phyloP scores from a whole-genome alignment of 495 filamentous ascomycete genomes.

The Penicillium soppii region DNA sequence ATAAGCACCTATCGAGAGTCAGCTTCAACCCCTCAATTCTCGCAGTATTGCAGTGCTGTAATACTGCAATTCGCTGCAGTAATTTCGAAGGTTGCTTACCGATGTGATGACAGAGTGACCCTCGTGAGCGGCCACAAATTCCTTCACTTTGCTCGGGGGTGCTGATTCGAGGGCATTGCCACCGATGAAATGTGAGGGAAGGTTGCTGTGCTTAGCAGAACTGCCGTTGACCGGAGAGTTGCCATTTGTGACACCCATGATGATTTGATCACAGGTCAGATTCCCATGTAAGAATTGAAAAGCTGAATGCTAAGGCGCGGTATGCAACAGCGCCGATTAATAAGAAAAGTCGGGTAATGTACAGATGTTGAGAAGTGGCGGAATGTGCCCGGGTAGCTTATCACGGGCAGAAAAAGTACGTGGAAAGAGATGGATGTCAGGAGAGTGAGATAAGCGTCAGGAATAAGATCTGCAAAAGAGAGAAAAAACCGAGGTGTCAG shows the following conservation, averaged over 20 bases:
- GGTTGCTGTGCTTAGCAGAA: conserved; percentile 70
- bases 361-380: conserved; percentile 17
- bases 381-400: conserved; percentile 8
- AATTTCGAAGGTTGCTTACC: conserved; percentile 52
- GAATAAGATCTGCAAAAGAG: conserved; percentile 9
- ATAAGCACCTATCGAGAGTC: conserved; percentile 75
- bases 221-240: conserved; percentile 48
- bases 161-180: conserved; percentile 84
- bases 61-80: background rate
- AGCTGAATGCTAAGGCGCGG: background rate
- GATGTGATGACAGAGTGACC: conserved; percentile 98
- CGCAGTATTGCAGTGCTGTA: background rate
- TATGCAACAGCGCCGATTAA: conserved; percentile 21
- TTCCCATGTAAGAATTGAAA: conserved; percentile 19
- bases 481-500: conserved; percentile 14
- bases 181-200: conserved; percentile 93
- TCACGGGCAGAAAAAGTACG: conserved; percentile 4
- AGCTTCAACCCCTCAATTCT: background rate
- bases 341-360: conserved; percentile 18
- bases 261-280: conserved; percentile 20
- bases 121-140: conserved; percentile 85
- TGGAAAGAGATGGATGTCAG: conserved; percentile 1
- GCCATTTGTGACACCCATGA: conserved; percentile 42
- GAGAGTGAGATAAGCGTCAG: background rate
- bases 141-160: conserved; percentile 77